phyloP scores from a whole-genome alignment of 139 green algal species.

The Raphidocelis subcapitata region DNA sequence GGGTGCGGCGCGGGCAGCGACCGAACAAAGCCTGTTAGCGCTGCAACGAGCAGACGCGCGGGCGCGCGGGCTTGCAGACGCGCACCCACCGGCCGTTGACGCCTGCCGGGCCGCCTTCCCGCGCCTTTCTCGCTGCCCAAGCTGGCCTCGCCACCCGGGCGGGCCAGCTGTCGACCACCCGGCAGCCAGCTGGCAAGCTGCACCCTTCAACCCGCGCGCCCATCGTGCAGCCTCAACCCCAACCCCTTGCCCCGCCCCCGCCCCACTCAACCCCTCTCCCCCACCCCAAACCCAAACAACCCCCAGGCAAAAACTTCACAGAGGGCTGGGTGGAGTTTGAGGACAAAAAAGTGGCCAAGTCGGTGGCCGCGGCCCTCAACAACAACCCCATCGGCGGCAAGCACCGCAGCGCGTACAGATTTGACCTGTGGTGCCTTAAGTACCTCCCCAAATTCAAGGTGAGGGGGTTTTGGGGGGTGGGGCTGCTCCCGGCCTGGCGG shows the following conservation, averaged over 20 bases:
- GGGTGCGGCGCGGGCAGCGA: constrained; percentile 20
- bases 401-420: constrained; percentile 77
- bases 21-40: neutral
- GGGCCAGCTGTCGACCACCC: too few species aligned
- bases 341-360: constrained; percentile 88
- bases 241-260: too few species aligned
- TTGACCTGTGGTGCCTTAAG: constrained; percentile 94
- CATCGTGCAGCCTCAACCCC: too few species aligned
- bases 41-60: too few species aligned
- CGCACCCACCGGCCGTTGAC: neutral
- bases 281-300: constrained; percentile 88
- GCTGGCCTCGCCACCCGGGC: too few species aligned
- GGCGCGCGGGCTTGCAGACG: neutral
- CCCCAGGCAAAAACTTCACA: constrained; percentile 88
- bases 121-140: too few species aligned
- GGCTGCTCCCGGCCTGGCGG: too few species aligned
- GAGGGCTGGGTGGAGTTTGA: constrained; percentile 98
- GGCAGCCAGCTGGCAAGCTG: too few species aligned
- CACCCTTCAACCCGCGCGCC: too few species aligned
- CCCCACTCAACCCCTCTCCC: constrained; percentile 7
- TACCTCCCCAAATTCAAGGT: constrained; percentile 93
- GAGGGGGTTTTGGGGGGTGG: constrained; percentile 32
- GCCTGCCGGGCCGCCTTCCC: too few species aligned
- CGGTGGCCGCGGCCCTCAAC: constrained; percentile 65
- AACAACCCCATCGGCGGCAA: constrained; percentile 84